phyloP scores from a whole-genome alignment of 1,284 basidiomycete species.

The Blastosporella zonata region DNA sequence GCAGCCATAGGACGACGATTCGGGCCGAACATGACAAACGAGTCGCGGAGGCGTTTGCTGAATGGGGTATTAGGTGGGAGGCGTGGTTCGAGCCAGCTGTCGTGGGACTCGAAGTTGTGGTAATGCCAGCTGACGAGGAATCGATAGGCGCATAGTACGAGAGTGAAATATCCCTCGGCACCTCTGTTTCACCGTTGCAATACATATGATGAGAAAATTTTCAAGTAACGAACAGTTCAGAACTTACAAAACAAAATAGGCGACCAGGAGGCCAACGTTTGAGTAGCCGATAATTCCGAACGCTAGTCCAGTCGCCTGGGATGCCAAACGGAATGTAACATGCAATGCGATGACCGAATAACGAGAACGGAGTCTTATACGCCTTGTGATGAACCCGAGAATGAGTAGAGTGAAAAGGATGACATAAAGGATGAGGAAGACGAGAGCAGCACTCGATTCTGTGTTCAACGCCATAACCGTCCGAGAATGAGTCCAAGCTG shows the following conservation, averaged over 20 bases:
- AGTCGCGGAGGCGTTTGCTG: constrained; percentile 19
- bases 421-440: constrained; percentile 30
- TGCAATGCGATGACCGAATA: constrained; percentile 31
- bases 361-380: constrained; percentile 26
- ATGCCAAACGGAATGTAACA: constrained; percentile 30
- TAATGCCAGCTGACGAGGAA: constrained; percentile 35
- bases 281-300: constrained; percentile 30
- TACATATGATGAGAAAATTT: background rate
- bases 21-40: constrained; percentile 17
- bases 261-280: constrained; percentile 26
- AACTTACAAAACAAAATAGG: constrained; percentile 28
- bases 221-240: background rate
- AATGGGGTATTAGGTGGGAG: constrained; percentile 14
- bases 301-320: constrained; percentile 30
- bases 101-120: constrained; percentile 27
- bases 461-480: constrained; percentile 18
- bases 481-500: background rate
- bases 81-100: constrained; percentile 33
- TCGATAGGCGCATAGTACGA: constrained; percentile 32
- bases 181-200: constrained; percentile 11
- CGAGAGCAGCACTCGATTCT: constrained; percentile 26
- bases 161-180: constrained; percentile 32
- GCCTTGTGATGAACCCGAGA: constrained; percentile 23
- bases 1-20: constrained; percentile 25
- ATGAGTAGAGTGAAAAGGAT: constrained; percentile 27